Conservation (phyloP, 148 eudicot species). For the Rhododendron ovatum region DNA sequence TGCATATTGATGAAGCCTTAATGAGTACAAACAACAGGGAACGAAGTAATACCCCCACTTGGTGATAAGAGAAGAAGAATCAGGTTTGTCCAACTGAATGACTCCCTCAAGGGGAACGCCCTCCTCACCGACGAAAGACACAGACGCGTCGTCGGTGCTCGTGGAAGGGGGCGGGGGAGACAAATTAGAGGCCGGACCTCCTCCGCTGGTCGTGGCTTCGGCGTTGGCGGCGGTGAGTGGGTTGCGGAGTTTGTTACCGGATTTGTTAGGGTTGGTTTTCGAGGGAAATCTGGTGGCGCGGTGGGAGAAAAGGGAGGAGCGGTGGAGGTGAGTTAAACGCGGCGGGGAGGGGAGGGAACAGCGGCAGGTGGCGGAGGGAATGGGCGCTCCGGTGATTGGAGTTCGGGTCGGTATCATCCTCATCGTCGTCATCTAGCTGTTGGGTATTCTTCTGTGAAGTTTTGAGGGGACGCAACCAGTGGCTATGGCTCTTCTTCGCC, state of each 20-base stretch:
- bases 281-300: constrained; percentile 21
- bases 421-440: background rate
- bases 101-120: constrained; percentile 87
- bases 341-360: constrained; percentile 24
- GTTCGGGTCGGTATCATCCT: constrained; percentile 6
- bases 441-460: no score
- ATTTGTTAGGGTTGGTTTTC: background rate
- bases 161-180: constrained; percentile 18
- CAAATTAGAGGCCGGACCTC: constrained; percentile 19
- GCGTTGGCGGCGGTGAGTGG: constrained; percentile 19
- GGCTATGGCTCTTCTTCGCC: no score
- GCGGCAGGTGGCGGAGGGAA: background rate
- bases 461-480: no score
- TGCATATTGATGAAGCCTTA: background rate
- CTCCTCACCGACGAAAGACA: constrained; percentile 53
- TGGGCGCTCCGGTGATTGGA: background rate
- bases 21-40: background rate
- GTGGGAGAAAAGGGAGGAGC: constrained; percentile 40
- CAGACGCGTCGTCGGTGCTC: constrained; percentile 13
- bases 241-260: background rate
- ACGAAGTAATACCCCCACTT: constrained; percentile 68
- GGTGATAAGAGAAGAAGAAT: constrained; percentile 38
- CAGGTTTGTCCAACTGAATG: constrained; percentile 77
- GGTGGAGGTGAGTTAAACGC: constrained; percentile 25
- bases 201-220: constrained; percentile 9